A percentile compares a stretch with the other conserved stretches of the same genome.
Conservation (phyloP, 345 rosid genomes). For the Aquilaria yunnanensis region DNA sequence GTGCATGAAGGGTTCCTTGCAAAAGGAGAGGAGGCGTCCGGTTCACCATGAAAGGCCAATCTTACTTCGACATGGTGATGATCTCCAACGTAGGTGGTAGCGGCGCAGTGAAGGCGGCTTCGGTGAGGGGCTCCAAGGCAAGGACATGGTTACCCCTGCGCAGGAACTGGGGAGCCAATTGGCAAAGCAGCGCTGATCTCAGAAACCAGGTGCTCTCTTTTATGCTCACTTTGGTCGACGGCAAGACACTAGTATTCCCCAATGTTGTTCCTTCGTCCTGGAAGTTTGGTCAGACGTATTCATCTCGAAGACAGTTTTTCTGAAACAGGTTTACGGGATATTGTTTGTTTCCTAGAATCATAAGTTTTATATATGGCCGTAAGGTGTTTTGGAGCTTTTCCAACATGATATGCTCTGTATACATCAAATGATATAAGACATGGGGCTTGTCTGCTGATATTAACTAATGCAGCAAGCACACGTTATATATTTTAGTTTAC, state of each 20-base stretch:
- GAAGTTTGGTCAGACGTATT: slow-evolving; percentile 75
- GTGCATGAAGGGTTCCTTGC: slow-evolving; percentile 46
- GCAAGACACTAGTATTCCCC: slow-evolving; percentile 36
- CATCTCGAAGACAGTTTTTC: slow-evolving; percentile 49
- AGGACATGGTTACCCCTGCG: slow-evolving; percentile 52
- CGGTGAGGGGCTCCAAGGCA: slow-evolving; percentile 55
- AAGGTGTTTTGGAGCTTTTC: too few relatives aligned
- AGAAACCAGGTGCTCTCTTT: slow-evolving; percentile 53
- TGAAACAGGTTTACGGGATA: not conserved
- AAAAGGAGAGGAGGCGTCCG: slow-evolving; percentile 74
- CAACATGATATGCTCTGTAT: too few relatives aligned
- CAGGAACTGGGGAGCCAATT: slow-evolving; percentile 76
- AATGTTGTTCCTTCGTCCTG: slow-evolving; percentile 61
- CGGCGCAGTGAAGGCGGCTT: slow-evolving; percentile 56
- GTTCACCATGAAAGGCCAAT: slow-evolving; percentile 72
- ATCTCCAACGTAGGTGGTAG: slow-evolving; percentile 69
- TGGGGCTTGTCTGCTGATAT: too few relatives aligned
- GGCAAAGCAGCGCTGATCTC: slow-evolving; percentile 61
- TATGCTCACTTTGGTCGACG: slow-evolving; percentile 49
- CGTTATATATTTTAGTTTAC: too few relatives aligned
- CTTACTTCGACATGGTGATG: slow-evolving; percentile 67
- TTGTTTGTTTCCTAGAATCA: too few relatives aligned
- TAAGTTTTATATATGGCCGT: too few relatives aligned
- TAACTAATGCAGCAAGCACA: too few relatives aligned
- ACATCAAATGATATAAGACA: too few relatives aligned